Percentiles rank a stretch among this genome's conserved stretches.
These are phyloP conservation scores for Porodaedalea pini DNA, from an alignment of 1,284 basidiomycete species.

Conservation along the genomic window DNA sequence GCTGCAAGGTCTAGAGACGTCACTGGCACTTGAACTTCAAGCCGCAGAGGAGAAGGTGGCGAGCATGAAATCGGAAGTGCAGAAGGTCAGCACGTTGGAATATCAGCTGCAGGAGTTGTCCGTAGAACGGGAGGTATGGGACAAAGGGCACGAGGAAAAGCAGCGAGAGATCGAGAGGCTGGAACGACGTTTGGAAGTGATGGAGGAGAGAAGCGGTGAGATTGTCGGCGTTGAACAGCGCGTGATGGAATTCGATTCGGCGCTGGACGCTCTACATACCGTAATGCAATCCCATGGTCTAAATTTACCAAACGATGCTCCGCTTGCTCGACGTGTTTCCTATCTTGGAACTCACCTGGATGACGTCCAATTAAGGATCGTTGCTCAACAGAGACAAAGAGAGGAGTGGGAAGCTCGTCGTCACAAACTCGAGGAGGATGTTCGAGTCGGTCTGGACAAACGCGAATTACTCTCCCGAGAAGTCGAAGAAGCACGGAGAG, in stretches of 20 bases:
- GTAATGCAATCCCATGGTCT: slow-evolving; percentile 55
- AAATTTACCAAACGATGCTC: slow-evolving; percentile 46
- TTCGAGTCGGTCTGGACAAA: slow-evolving; percentile 43
- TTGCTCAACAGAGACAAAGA: slow-evolving; percentile 46
- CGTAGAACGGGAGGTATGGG: slow-evolving; percentile 51
- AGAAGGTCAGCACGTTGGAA: slow-evolving; percentile 49
- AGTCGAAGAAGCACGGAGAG: slow-evolving; percentile 51
- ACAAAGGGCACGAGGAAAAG: slow-evolving; percentile 47
- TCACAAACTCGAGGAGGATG: slow-evolving; percentile 49
- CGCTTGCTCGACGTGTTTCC: slow-evolving; percentile 47
- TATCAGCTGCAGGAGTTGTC: slow-evolving; percentile 47
- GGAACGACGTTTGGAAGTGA: slow-evolving; percentile 40
- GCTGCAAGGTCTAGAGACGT: slow-evolving; percentile 61
- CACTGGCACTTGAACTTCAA: slow-evolving; percentile 60
- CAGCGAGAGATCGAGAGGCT: slow-evolving; percentile 44
- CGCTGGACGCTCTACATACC: slow-evolving; percentile 41
- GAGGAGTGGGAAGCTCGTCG: slow-evolving; percentile 43
- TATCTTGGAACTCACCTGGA: slow-evolving; percentile 55
- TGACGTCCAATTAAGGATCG: slow-evolving; percentile 47
- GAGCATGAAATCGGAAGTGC: slow-evolving; percentile 9
- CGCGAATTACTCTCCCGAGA: slow-evolving; percentile 48
- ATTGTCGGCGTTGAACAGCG: slow-evolving; percentile 42
- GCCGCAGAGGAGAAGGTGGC: slow-evolving; percentile 47
- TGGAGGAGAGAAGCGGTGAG: slow-evolving; percentile 45
- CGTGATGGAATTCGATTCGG: slow-evolving; percentile 52